Evolutionary conservation across 2,329 filamentous ascomycete species (phyloP).

Genomic region (Gyromitra esculenta): DNA sequence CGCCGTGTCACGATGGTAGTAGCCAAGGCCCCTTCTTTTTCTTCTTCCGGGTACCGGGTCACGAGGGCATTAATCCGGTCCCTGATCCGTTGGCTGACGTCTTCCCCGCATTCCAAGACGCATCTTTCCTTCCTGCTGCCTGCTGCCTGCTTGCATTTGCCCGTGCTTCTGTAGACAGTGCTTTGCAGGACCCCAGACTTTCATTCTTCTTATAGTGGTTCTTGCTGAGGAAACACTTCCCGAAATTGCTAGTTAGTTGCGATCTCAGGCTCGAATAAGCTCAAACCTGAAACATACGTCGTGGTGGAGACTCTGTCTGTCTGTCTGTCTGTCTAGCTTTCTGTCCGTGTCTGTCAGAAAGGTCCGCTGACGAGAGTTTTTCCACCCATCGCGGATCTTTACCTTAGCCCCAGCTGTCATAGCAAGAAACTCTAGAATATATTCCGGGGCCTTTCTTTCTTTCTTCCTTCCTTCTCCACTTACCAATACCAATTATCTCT

Average conservation of each 20-base stretch:
- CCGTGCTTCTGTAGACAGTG: not conserved
- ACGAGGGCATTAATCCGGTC: conserved; percentile 22
- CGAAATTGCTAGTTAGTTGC: conserved; percentile 6
- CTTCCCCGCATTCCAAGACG: conserved; percentile 40
- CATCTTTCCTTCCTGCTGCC: not conserved
- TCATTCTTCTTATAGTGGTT: not conserved
- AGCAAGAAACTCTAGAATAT: conserved; percentile 16
- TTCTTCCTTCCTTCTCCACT: not conserved
- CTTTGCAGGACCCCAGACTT: conserved; percentile 11
- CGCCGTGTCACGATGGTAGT: not conserved
- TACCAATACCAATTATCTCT: not conserved
- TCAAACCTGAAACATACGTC: conserved; percentile 4
- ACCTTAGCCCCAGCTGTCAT: conserved; percentile 1
- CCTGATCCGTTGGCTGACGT: conserved; percentile 36
- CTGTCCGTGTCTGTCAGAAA: not conserved
- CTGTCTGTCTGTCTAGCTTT: not conserved
- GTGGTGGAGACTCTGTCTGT: not conserved
- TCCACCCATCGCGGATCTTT: conserved; percentile 4
- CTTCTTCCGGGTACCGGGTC: conserved; percentile 35
- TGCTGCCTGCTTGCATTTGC: conserved; percentile 6
- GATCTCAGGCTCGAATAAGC: conserved; percentile 1
- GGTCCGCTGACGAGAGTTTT: conserved; percentile 17
- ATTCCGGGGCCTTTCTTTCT: conserved; percentile 18
- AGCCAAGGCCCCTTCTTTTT: conserved; percentile 12
- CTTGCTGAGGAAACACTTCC: conserved; percentile 11